Base-by-base conservation (phyloP, 345 rosid genomes). In the Trapa incisa region DNA sequence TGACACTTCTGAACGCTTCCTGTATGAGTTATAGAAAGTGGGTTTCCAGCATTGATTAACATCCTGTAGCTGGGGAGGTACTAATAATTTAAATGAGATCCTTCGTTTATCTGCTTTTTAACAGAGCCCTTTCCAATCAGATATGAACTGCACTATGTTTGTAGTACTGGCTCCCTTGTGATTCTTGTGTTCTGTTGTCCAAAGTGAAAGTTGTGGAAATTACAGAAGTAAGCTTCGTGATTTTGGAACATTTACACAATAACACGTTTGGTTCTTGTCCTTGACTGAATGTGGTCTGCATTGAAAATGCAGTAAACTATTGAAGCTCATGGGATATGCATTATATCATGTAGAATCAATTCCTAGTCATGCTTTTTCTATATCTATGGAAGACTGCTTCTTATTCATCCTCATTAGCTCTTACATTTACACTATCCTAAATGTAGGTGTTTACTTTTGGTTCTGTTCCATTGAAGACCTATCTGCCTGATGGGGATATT, bases 401-500 rank as follows among this genome's bases (percentile, higher is more conserved):
- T 33, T 39, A 16, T 47, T 37, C 13, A 29, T 64, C 37, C 47
- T 69, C 42, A 39, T 29, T 58, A 60, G 35, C 65, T 3, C 37
- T 43, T 70, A 39, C 72, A 50, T 61, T 68, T 41, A 65, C 47
- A 48, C 50, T 4, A 70, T 71, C 15, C 70, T 68, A 41, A 11
- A 57, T 57, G 15, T 74, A 89, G 99, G 96, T 95, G 70, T 89
- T 91, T 69, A 86, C 89, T 62, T 95, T 91, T 80, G 99, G 99
- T 75, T 95, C 99, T 68, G 99, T 95, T 9, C 99, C 99, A 8
- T 83, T 95, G 15, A 91, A 95, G 84, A 95, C 97, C 52, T 95
- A 95, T 75, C 76, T 95, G 75, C 99, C 99, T 29, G 99, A 95
- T 78, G 99, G 99, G 67, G 99, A 95, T 76, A 87, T 95, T 35